Percentiles rank a stretch among this genome's conserved stretches.
phyloP scores from a whole-genome alignment of 202 grass and related monocot genomes.

The Saccharum hybrid region DNA sequence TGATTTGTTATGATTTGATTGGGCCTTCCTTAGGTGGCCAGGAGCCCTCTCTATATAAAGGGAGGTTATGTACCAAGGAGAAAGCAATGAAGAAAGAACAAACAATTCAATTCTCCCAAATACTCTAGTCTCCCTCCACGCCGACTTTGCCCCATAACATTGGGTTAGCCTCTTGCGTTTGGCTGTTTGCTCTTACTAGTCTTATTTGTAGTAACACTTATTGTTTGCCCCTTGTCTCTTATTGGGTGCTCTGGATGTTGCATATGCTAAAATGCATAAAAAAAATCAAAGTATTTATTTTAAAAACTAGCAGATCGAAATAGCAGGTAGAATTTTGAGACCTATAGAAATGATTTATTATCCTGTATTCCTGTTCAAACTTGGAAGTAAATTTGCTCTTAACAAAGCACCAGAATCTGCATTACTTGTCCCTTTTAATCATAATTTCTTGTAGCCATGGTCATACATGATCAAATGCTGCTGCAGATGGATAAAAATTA shows the following conservation, averaged over 20 bases:
- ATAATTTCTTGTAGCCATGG: background rate
- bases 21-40: too few species aligned
- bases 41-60: too few species aligned
- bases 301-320: background rate
- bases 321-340: slow-evolving; percentile 12
- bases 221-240: background rate
- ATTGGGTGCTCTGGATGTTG: background rate
- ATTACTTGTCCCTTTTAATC: background rate
- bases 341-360: background rate
- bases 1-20: too few species aligned
- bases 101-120: background rate
- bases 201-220: background rate
- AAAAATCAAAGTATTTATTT: background rate
- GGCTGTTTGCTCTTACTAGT: background rate
- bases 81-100: too few species aligned
- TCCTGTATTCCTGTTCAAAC: background rate
- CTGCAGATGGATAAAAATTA: background rate
- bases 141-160: too few species aligned
- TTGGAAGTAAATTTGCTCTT: slow-evolving; percentile 20
- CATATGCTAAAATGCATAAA: background rate
- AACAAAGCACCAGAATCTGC: background rate
- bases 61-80: too few species aligned
- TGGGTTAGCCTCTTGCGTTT: too few species aligned
- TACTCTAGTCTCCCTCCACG: too few species aligned
- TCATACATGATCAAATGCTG: background rate